phyloP scores from a whole-genome alignment of 441 rosid genomes.

The Caryocar brasiliense region DNA sequence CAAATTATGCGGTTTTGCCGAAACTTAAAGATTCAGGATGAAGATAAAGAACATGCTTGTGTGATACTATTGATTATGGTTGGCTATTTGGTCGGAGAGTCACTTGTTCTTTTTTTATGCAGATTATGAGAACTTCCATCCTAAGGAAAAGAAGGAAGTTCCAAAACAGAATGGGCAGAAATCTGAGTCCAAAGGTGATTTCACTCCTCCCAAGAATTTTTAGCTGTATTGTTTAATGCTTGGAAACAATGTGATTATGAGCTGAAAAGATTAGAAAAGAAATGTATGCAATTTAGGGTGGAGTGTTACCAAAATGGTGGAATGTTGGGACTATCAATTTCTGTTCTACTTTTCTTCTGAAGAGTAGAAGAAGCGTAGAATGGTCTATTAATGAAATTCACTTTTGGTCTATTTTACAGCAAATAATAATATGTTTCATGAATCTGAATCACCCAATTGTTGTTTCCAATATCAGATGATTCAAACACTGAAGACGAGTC shows the following conservation, averaged over 20 bases:
- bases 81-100: background rate
- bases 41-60: no score
- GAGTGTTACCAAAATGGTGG: no score
- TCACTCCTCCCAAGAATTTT: no score
- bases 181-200: slow-evolving; percentile 46
- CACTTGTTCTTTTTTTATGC: background rate
- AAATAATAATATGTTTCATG: no score
- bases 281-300: no score
- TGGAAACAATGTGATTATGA: no score
- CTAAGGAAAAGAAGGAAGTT: slow-evolving; percentile 40
- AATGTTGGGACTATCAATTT: no score
- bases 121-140: slow-evolving; percentile 49
- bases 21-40: no score
- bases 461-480: slow-evolving; percentile 43
- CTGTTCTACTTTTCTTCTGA: no score
- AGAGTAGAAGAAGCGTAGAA: no score
- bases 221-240: background rate
- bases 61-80: background rate
- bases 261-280: no score
- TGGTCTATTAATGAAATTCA: background rate
- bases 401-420: background rate
- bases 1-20: no score
- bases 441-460: background rate
- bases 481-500: slow-evolving; percentile 47
- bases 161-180: slow-evolving; percentile 32